Percentiles rank a stretch among this genome's conserved stretches.
phyloP scores from a whole-genome alignment of 768 basidiomycete species.

The Amanita polypyramis region DNA sequence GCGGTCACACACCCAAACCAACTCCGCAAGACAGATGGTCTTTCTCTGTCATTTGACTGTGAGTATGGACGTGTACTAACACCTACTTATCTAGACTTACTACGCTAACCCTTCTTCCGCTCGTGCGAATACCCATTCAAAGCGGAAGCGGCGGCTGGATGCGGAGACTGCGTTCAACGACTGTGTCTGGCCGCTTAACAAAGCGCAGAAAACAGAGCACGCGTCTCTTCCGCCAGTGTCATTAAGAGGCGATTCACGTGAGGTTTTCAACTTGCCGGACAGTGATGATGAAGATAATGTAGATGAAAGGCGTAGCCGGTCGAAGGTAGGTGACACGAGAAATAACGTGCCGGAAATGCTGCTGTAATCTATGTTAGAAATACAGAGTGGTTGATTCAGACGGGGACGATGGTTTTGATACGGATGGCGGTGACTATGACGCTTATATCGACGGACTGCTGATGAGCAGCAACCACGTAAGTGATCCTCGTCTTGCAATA shows the following conservation, averaged over 20 bases:
- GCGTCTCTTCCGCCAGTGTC: not conserved
- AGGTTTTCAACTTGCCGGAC: not conserved
- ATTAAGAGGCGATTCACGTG: not conserved
- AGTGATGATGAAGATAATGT: not conserved
- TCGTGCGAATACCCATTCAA: not conserved
- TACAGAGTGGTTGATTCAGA: not conserved
- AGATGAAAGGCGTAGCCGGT: not conserved
- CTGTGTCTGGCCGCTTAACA: too few relatives aligned
- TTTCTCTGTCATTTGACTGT: not conserved
- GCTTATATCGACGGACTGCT: not conserved
- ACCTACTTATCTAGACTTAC: too few relatives aligned
- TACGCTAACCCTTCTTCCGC: not conserved
- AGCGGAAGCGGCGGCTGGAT: not conserved
- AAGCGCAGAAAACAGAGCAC: too few relatives aligned
- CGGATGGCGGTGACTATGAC: not conserved
- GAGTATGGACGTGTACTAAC: not conserved
- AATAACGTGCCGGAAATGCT: not conserved
- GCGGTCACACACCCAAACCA: too few relatives aligned
- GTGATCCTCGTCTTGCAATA: not conserved
- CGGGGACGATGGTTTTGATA: not conserved
- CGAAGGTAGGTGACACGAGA: not conserved
- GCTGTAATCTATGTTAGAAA: not conserved
- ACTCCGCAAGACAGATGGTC: not conserved
- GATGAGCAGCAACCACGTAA: not conserved
- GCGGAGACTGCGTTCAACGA: not conserved